Percentiles rank a stretch among this genome's conserved stretches.
Evolutionary conservation across 164 flowering plant genomes (phyloP).

Genomic region (Hamamelis virginiana): DNA sequence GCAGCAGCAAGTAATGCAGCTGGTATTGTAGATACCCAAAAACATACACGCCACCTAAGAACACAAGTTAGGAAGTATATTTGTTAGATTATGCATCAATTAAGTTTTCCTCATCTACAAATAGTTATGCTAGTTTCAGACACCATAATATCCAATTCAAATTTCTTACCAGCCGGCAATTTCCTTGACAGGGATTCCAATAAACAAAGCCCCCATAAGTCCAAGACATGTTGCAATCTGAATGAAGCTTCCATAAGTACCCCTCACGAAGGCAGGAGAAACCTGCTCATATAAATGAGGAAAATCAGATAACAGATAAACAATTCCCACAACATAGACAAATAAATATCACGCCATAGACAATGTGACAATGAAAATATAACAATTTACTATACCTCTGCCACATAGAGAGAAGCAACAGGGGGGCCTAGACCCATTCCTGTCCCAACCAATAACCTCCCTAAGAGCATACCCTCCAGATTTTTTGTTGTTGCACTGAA

Average conservation of each 20-base stretch:
- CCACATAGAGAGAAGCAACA: slow-evolving; percentile 68
- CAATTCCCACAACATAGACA: not conserved
- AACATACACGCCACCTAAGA: slow-evolving; percentile 94
- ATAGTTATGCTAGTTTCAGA: not conserved
- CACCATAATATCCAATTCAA: not conserved
- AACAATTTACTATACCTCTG: slow-evolving; percentile 44
- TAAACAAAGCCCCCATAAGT: slow-evolving; percentile 66
- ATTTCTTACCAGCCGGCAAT: slow-evolving; percentile 70
- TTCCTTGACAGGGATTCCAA: slow-evolving; percentile 82
- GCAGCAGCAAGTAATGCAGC: slow-evolving; percentile 72
- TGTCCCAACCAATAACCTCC: slow-evolving; percentile 63
- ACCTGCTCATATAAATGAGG: slow-evolving; percentile 28
- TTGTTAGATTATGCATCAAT: not conserved
- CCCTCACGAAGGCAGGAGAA: slow-evolving; percentile 87
- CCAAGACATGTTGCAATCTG: slow-evolving; percentile 98
- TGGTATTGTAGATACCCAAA: slow-evolving; percentile 88
- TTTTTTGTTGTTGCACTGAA: slow-evolving; percentile 54
- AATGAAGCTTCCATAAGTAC: slow-evolving; percentile 93
- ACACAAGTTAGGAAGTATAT: not conserved
- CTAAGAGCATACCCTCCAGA: slow-evolving; percentile 61
- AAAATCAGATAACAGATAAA: not conserved
- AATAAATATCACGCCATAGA: not conserved
- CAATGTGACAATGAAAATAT: not conserved
- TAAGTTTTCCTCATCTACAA: not conserved
- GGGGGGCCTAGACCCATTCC: slow-evolving; percentile 80